Percentiles rank a stretch among this genome's conserved stretches.
phyloP scores from a whole-genome alignment of 768 basidiomycete species.

The Amanita exitialis region DNA sequence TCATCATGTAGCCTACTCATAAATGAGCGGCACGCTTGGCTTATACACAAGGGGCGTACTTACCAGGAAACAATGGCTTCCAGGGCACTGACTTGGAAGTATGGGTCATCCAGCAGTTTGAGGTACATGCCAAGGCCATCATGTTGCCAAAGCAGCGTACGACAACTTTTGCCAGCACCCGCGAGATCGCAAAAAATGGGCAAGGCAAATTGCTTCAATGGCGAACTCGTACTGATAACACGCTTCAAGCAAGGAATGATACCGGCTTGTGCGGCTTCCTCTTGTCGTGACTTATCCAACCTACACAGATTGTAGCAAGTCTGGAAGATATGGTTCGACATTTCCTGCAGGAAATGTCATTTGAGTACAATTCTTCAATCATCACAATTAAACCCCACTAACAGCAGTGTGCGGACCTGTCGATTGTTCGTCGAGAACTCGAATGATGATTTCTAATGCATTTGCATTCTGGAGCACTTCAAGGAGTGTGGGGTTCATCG shows the following conservation, averaged over 20 bases:
- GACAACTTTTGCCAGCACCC: conserved; percentile 87
- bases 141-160: conserved; percentile 87
- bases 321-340: conserved; percentile 95
- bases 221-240: conserved; percentile 82
- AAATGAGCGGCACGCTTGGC: neutral
- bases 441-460: conserved; percentile 84
- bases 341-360: conserved; percentile 79
- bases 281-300: conserved; percentile 88
- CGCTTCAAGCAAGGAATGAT: conserved; percentile 88
- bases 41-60: conserved; percentile 12
- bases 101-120: conserved; percentile 70
- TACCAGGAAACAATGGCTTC: conserved; percentile 89
- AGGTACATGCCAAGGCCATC: conserved; percentile 81
- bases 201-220: conserved; percentile 92
- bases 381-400: conserved; percentile 16
- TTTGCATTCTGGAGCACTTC: conserved; percentile 96
- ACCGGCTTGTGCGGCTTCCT: conserved; percentile 94
- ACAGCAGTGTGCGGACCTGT: conserved; percentile 76
- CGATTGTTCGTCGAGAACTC: conserved; percentile 72
- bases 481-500: conserved; percentile 83
- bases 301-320: conserved; percentile 96
- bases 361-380: neutral
- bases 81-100: conserved; percentile 86
- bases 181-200: conserved; percentile 96
- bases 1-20: conserved; percentile 83